Evolutionary conservation across 2,329 filamentous ascomycete species (phyloP), one percentile per base, ranked within the genome.

Genomic region (Talaromyces sp.): DNA sequence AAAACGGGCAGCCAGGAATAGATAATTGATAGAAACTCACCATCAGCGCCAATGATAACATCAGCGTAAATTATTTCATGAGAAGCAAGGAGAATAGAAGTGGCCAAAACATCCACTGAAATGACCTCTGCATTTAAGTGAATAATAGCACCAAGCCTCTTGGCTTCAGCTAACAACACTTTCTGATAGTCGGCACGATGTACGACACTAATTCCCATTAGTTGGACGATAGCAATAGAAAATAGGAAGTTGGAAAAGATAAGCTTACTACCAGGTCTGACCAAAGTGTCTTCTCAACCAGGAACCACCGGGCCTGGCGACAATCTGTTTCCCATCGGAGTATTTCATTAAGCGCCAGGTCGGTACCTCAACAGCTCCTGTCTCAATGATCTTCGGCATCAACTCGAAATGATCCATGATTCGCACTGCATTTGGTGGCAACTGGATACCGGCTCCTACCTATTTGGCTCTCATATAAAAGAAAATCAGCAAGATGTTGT

Each of bases 141-240:
- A 35, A 65, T 43, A 19, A 35, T n/a, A 24, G 54, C 63, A 10
- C 63, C 63, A n/a, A 65, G 63, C 47, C 58, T 49, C 24, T 22
- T 39, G 24, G 57, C 57, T 54, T 61, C 60, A 47, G 35, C 47
- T 41, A 52, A 16, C n/a, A 62, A 35, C 9, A 62, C 37, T 37
- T 22, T 39, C n/a, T 83, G 79, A 35, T 83, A 79, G 68, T 84
- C 81, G 37, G 81, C 81, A 24, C 83, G 79, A 71, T 84, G 82
- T 27, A 62, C 37, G n/a, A 59, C 56, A 33, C 56, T 59, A 31
- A 43, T 16, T 10, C 41, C 41, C 6, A 16, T 43, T 43, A 43
- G n/a, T 43, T 43, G 14, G 41, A 43, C 41, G 14, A 43, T 43
- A 9, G 16, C 16, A 19, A 43, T 9, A 43, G 16, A n/a, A 43